phyloP scores from a whole-genome alignment of 306 rosid species.

The Corylus americana region DNA sequence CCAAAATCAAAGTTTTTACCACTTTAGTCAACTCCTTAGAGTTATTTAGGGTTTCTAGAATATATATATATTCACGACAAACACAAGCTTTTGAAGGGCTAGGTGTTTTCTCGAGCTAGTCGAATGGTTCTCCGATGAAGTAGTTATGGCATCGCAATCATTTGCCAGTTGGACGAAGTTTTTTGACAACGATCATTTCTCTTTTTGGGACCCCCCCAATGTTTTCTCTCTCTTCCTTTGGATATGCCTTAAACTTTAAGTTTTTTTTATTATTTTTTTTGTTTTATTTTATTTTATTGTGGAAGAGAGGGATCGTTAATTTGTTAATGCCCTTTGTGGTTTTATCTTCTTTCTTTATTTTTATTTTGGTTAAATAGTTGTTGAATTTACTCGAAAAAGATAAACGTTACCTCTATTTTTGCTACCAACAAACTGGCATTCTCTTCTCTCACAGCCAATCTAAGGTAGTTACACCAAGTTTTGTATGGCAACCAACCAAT shows the following conservation, averaged over 20 bases:
- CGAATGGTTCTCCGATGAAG: neutral
- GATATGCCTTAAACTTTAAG: neutral
- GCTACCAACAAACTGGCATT: constrained; percentile 40
- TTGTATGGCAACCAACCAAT: constrained; percentile 26
- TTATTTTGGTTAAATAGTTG: neutral
- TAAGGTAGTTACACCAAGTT: neutral
- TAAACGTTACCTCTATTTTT: constrained; percentile 20
- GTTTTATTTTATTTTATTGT: neutral
- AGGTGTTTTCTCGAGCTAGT: neutral
- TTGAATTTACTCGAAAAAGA: neutral
- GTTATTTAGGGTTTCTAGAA: too few species aligned
- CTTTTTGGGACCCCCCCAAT: neutral
- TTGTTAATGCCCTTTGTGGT: neutral
- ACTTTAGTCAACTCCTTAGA: too few species aligned
- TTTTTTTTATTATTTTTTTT: too few species aligned
- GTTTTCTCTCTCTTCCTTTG: neutral
- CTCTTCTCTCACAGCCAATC: neutral
- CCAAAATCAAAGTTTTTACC: too few species aligned
- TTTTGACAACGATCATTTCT: neutral
- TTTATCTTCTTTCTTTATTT: too few species aligned
- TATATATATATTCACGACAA: neutral
- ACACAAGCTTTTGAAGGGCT: neutral
- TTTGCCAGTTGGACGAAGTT: neutral
- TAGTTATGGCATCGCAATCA: neutral
- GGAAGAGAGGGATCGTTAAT: neutral